Evolutionary conservation across 2,329 filamentous ascomycete species (phyloP).

Genomic region (Delphinella strobiligena): DNA sequence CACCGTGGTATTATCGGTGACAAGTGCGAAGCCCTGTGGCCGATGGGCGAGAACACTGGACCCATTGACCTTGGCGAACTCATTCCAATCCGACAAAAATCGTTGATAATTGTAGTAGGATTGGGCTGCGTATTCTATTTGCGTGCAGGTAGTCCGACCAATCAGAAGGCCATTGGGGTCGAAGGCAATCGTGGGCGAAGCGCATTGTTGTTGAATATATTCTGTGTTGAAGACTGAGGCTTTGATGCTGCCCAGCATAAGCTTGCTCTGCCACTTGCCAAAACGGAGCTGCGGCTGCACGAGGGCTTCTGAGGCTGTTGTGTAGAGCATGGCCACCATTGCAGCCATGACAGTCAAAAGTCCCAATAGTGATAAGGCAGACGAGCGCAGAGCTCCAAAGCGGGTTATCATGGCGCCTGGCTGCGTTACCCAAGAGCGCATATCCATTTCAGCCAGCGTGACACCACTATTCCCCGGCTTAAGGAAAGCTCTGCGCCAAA

Average conservation of each 20-base stretch:
- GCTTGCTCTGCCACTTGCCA: slow-evolving; percentile 37
- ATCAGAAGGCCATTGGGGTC: slow-evolving; percentile 23
- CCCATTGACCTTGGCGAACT: slow-evolving; percentile 32
- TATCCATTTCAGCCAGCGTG: slow-evolving; percentile 63
- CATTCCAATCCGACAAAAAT: slow-evolving; percentile 47
- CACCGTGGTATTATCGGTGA: slow-evolving; percentile 64
- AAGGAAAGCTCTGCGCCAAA: slow-evolving; percentile 57
- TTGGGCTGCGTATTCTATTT: slow-evolving; percentile 58
- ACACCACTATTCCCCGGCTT: slow-evolving; percentile 42
- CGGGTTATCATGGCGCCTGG: slow-evolving; percentile 58
- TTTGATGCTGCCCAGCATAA: slow-evolving; percentile 45
- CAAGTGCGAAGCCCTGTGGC: slow-evolving; percentile 48
- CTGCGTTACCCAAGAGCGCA: slow-evolving; percentile 55
- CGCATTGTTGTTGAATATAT: slow-evolving; percentile 46
- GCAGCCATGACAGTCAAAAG: slow-evolving; percentile 52
- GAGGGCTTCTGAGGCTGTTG: slow-evolving; percentile 62
- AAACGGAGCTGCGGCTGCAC: slow-evolving; percentile 60
- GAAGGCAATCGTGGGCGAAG: slow-evolving; percentile 42
- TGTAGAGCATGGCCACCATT: slow-evolving; percentile 58
- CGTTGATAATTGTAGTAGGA: slow-evolving; percentile 56
- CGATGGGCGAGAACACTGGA: slow-evolving; percentile 34
- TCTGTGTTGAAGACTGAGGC: slow-evolving; percentile 51
- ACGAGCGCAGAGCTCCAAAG: slow-evolving; percentile 52
- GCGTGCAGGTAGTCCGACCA: slow-evolving; percentile 47
- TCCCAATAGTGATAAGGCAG: slow-evolving; percentile 52